Evolutionary conservation across 352 stramenopile species (phyloP).

Genomic region (Phytophthora sansomeana): DNA sequence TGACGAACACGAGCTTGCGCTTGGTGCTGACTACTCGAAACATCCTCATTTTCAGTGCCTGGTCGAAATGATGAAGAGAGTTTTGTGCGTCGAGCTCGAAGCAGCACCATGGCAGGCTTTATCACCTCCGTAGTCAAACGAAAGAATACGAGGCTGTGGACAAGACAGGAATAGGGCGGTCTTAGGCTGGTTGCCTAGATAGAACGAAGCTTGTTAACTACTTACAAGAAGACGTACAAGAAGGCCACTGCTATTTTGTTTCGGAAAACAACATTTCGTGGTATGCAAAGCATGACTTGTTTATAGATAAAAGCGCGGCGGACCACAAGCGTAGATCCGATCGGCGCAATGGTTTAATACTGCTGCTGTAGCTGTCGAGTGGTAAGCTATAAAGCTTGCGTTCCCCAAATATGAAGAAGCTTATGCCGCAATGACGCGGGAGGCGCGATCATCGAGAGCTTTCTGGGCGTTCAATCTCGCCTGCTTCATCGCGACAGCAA

Average conservation of each 20-base stretch:
- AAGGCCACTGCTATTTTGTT: too few relatives aligned
- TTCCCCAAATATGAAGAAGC: background rate
- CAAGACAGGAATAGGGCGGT: constrained; percentile 34
- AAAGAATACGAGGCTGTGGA: background rate
- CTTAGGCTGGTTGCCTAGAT: too few relatives aligned
- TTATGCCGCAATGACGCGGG: constrained; percentile 43
- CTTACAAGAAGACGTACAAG: too few relatives aligned
- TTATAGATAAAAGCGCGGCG: constrained; percentile 42
- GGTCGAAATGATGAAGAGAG: constrained; percentile 6
- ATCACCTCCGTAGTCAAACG: background rate
- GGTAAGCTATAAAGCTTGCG: constrained; percentile 10
- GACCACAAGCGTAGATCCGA: too few relatives aligned
- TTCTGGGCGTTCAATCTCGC: constrained; percentile 76
- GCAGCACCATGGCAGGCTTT: constrained; percentile 27
- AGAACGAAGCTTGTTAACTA: too few relatives aligned
- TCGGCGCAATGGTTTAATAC: constrained; percentile 24
- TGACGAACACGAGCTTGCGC: constrained; percentile 19
- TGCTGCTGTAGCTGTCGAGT: constrained; percentile 25
- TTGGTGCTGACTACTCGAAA: constrained; percentile 18
- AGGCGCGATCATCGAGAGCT: constrained; percentile 59
- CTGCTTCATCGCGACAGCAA: constrained; percentile 84
- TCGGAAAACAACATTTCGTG: background rate
- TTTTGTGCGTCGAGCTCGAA: constrained; percentile 26
- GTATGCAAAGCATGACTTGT: constrained; percentile 24
- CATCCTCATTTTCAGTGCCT: constrained; percentile 21